These are phyloP conservation scores for Xylaria flabelliformis DNA, from an alignment of 495 filamentous ascomycete genomes.

Conservation along the genomic window DNA sequence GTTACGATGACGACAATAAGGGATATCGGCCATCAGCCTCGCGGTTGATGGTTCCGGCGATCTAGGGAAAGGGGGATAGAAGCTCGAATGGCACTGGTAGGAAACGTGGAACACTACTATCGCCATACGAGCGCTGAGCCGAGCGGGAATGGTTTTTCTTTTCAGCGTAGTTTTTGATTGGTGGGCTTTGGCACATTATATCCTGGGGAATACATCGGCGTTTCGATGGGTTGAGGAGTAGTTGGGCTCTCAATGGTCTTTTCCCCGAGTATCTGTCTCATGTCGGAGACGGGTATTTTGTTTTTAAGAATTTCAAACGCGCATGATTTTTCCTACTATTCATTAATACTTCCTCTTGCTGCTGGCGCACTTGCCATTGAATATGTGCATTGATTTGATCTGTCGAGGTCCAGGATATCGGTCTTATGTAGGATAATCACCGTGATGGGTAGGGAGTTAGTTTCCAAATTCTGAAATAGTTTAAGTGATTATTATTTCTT, in stretches of 20 bases:
- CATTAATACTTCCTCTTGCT: background rate
- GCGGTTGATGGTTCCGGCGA: background rate
- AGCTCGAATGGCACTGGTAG: background rate
- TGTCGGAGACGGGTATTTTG: background rate
- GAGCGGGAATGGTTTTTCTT: background rate
- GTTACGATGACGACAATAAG: background rate
- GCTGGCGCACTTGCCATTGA: background rate
- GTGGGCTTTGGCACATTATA: constrained; percentile 18
- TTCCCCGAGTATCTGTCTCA: background rate
- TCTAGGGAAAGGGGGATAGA: background rate
- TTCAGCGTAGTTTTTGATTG: constrained; percentile 7
- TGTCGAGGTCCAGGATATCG: background rate
- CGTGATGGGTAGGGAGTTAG: background rate
- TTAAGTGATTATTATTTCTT: background rate
- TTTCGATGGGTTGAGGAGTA: constrained; percentile 8
- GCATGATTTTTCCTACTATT: background rate
- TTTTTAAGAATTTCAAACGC: background rate
- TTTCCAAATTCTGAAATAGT: background rate
- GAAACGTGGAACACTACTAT: background rate
- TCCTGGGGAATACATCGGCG: constrained; percentile 25
- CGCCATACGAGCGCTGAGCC: background rate
- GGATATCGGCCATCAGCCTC: background rate
- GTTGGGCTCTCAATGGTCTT: constrained; percentile 11
- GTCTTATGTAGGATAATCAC: too few species aligned
- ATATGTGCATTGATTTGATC: background rate